Evolutionary conservation across 768 basidiomycete genomes (phyloP).

Genomic region (Rhodotorula toruloides): DNA sequence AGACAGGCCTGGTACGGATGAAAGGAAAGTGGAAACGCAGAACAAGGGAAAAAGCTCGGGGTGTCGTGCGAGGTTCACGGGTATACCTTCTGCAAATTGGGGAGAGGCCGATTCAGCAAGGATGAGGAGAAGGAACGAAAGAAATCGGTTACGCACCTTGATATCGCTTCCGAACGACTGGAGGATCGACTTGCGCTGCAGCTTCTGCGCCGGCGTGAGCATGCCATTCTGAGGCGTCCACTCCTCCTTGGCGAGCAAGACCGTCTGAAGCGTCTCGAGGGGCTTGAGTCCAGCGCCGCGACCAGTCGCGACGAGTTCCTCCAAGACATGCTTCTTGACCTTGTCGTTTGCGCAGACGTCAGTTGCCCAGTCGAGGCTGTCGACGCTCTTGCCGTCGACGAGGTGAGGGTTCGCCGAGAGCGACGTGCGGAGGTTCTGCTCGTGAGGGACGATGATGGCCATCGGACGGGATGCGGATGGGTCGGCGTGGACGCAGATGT

Average conservation of each 20-base stretch:
- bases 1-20: too few species aligned
- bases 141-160: constrained; percentile 7
- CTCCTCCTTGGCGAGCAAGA: constrained; percentile 74
- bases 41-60: background rate
- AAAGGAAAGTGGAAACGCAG: too few species aligned
- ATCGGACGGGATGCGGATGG: constrained; percentile 73
- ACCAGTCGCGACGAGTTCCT: constrained; percentile 55
- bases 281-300: constrained; percentile 79
- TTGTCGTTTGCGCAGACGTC: constrained; percentile 57
- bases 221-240: constrained; percentile 89
- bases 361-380: constrained; percentile 40
- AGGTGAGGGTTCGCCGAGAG: constrained; percentile 3
- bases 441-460: constrained; percentile 49
- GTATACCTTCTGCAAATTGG: background rate
- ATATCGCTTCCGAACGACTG: constrained; percentile 18
- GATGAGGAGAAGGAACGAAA: background rate
- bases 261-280: constrained; percentile 55
- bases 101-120: too few species aligned
- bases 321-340: constrained; percentile 61
- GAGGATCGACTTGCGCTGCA: constrained; percentile 64
- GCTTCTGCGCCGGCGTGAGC: constrained; percentile 85
- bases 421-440: constrained; percentile 16
- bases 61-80: background rate
- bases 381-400: constrained; percentile 22
- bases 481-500: constrained; percentile 76